A percentile compares a stretch with the other conserved stretches of the same genome.
These are phyloP conservation scores for Cutaneotrichosporon dermatis DNA, from an alignment of 1,284 basidiomycete species.

Conservation along the genomic window DNA sequence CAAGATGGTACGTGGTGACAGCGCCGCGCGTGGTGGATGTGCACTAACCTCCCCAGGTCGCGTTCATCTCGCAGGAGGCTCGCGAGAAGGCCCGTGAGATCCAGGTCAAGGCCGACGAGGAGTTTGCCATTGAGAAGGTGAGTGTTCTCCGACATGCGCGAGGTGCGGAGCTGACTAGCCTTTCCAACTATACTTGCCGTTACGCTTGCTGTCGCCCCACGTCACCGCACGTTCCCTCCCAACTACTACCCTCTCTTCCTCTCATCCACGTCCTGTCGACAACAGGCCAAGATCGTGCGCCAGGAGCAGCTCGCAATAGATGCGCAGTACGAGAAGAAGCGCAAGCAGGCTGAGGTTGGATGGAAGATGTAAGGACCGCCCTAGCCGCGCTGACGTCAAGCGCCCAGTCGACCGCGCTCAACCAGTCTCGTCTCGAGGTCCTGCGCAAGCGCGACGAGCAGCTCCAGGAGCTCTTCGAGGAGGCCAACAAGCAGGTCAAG, in stretches of 20 bases:
- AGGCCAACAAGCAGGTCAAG: constrained; percentile 63
- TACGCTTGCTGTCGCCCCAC: not conserved
- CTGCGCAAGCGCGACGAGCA: constrained; percentile 90
- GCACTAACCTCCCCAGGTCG: constrained; percentile 57
- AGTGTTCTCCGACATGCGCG: not conserved
- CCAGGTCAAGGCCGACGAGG: constrained; percentile 91
- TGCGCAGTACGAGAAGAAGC: constrained; percentile 86
- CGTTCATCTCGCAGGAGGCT: constrained; percentile 95
- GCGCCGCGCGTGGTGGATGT: too few relatives aligned
- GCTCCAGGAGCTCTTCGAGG: constrained; percentile 79
- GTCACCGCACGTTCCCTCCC: not conserved
- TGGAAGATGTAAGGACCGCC: constrained; percentile 78
- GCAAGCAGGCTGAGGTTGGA: constrained; percentile 81
- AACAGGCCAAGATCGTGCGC: constrained; percentile 87
- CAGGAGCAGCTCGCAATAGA: constrained; percentile 90
- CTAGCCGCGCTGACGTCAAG: constrained; percentile 51
- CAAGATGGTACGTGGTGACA: constrained; percentile 74
- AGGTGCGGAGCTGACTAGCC: not conserved
- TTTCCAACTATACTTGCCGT: not conserved
- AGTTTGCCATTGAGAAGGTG: constrained; percentile 96
- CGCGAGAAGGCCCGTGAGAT: constrained; percentile 95
- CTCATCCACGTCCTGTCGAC: not conserved
- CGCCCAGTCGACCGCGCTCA: constrained; percentile 90
- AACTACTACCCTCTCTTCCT: not conserved
- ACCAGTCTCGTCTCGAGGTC: constrained; percentile 87